These are phyloP conservation scores for Noccaea bulbosa DNA, from an alignment of 345 rosid genomes.

Conservation along the genomic window DNA sequence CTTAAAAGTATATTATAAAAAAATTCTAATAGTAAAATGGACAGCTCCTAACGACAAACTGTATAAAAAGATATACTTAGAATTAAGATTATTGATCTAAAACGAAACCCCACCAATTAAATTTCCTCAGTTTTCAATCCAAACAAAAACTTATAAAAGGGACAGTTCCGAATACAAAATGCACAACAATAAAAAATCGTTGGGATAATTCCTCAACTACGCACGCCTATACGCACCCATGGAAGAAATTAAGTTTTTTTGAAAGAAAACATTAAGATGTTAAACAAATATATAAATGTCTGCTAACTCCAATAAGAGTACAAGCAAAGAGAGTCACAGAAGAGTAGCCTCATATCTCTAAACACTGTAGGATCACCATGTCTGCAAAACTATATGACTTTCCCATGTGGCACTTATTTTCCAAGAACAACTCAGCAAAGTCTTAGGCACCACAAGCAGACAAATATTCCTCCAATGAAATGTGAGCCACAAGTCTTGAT, in stretches of 20 bases:
- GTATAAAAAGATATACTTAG: not conserved
- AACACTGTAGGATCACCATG: conserved; percentile 41
- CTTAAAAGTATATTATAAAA: too few species aligned
- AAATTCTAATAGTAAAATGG: not conserved
- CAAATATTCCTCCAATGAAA: conserved; percentile 34
- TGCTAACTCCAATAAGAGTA: conserved; percentile 18
- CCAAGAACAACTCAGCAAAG: conserved; percentile 42
- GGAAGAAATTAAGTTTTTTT: conserved; percentile 1
- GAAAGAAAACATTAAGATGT: not conserved
- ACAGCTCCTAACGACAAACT: conserved; percentile 15
- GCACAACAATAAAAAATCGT: not conserved
- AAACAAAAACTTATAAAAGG: not conserved
- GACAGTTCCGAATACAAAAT: not conserved
- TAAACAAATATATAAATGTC: not conserved
- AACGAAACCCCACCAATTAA: not conserved
- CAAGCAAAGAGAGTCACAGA: conserved; percentile 30
- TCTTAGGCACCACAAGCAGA: conserved; percentile 29
- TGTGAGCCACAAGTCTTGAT: conserved; percentile 34
- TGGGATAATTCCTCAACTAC: conserved; percentile 10
- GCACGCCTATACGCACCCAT: not conserved
- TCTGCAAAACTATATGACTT: conserved; percentile 32
- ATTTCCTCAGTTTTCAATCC: not conserved
- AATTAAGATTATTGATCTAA: not conserved
- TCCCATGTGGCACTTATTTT: conserved; percentile 39
- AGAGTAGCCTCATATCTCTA: conserved; percentile 31